A percentile compares a stretch with the other conserved stretches of the same genome.
Conservation (phyloP, 352 stramenopile species). For the Phytophthora foliorum region DNA sequence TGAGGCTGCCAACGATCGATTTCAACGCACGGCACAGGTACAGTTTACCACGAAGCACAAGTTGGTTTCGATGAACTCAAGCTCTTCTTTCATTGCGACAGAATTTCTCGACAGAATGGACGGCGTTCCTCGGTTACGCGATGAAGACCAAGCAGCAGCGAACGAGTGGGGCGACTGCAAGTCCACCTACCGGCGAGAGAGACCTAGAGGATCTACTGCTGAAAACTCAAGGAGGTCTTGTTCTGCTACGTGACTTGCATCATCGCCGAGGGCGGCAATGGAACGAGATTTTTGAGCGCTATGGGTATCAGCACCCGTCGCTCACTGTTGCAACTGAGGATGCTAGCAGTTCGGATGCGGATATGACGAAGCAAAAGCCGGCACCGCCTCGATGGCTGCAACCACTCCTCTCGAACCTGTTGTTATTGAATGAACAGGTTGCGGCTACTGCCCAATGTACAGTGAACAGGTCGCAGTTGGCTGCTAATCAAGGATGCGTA, state of each 20-base stretch:
- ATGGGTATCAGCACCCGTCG: conserved; percentile 38
- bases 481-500: neutral
- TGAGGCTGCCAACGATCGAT: conserved; percentile 39
- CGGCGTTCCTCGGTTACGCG: conserved; percentile 59
- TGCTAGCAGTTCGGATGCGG: neutral
- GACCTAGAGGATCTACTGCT: conserved; percentile 60
- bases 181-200: conserved; percentile 12
- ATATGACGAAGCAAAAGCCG: conserved; percentile 1
- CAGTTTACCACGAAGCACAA: neutral
- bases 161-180: neutral
- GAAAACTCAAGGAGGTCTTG: conserved; percentile 58
- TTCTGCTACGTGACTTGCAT: conserved; percentile 60
- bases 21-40: conserved; percentile 55
- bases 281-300: conserved; percentile 39
- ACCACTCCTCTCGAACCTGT: conserved; percentile 24
- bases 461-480: conserved; percentile 14
- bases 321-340: neutral
- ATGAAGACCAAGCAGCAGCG: conserved; percentile 53
- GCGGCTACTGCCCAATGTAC: conserved; percentile 24
- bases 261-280: conserved; percentile 46
- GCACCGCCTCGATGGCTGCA: conserved; percentile 20
- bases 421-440: conserved; percentile 19
- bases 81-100: conserved; percentile 10
- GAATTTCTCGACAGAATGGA: conserved; percentile 74
- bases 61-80: neutral